These are phyloP conservation scores for Parafenestella ontariensis DNA, from an alignment of 2,329 filamentous ascomycete species.

Conservation along the genomic window DNA sequence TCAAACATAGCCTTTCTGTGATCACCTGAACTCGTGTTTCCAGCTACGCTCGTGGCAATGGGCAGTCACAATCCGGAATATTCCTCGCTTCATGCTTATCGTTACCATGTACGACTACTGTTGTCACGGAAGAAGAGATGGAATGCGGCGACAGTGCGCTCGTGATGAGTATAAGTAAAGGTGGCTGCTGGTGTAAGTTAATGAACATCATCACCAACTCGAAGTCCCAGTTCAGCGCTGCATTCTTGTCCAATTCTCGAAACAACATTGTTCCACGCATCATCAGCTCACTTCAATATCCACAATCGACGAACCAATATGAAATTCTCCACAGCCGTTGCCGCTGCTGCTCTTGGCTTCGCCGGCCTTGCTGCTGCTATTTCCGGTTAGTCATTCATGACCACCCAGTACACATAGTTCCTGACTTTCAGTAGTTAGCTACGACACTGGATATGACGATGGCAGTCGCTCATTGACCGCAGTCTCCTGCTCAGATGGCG, in stretches of 20 bases:
- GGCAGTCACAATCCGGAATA: slow-evolving; percentile 27
- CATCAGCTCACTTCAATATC: neutral
- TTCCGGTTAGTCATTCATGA: slow-evolving; percentile 27
- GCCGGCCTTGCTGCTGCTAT: slow-evolving; percentile 43
- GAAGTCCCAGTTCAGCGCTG: neutral
- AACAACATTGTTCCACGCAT: slow-evolving; percentile 5
- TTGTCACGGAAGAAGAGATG: slow-evolving; percentile 26
- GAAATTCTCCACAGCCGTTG: slow-evolving; percentile 40
- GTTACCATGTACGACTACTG: slow-evolving; percentile 24
- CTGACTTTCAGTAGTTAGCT: slow-evolving; percentile 62
- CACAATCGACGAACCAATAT: slow-evolving; percentile 24
- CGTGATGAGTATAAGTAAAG: slow-evolving; percentile 37
- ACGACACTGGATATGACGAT: slow-evolving; percentile 75
- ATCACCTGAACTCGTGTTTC: slow-evolving; percentile 38
- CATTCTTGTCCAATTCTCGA: neutral
- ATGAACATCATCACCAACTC: neutral
- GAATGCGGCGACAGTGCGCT: slow-evolving; percentile 18
- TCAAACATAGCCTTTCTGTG: slow-evolving; percentile 19
- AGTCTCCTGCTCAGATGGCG: slow-evolving; percentile 72
- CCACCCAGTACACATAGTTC: neutral
- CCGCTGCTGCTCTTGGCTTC: slow-evolving; percentile 34
- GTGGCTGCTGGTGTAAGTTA: slow-evolving; percentile 12
- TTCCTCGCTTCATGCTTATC: slow-evolving; percentile 27
- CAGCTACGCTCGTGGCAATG: slow-evolving; percentile 27
- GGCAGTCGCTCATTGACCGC: slow-evolving; percentile 59